Conservation (phyloP, 164 flowering plant species). For the grape (Vitis vinifera) region DNA sequence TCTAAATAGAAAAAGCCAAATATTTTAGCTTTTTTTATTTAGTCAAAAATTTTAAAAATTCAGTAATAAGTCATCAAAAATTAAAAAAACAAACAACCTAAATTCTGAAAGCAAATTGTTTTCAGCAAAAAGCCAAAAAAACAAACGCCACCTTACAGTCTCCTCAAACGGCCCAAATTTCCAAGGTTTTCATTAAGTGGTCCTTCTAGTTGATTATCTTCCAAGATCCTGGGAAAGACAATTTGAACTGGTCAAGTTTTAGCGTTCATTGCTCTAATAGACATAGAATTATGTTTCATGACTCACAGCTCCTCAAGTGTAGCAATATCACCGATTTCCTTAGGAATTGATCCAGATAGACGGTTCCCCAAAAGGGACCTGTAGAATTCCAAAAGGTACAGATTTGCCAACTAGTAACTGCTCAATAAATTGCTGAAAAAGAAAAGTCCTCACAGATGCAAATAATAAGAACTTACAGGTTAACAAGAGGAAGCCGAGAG, state of each 20-base stretch:
- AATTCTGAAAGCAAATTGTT: too few relatives aligned
- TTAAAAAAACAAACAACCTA: too few relatives aligned
- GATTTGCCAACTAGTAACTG: too few relatives aligned
- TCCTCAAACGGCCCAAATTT: conserved; percentile 39
- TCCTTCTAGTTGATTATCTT: conserved; percentile 54
- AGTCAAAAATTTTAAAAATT: too few relatives aligned
- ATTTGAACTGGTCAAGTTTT: background rate
- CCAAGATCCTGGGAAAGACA: conserved; percentile 42
- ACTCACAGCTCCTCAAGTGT: conserved; percentile 61
- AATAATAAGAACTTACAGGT: conserved; percentile 47
- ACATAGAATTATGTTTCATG: background rate
- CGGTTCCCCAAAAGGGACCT: conserved; percentile 73
- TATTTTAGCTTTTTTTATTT: too few relatives aligned
- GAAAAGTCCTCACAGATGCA: background rate
- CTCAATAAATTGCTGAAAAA: too few relatives aligned
- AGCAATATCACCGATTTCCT: conserved; percentile 45
- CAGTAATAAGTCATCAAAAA: too few relatives aligned
- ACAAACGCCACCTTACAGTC: too few relatives aligned
- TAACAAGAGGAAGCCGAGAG: conserved; percentile 43
- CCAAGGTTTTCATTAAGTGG: conserved; percentile 49
- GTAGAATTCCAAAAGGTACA: conserved; percentile 9
- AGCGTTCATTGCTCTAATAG: background rate
- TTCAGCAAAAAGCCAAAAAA: too few relatives aligned
- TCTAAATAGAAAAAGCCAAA: too few relatives aligned
- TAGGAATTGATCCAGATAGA: conserved; percentile 58